Base-by-base conservation (phyloP, 106 monocot species). In the Dioscorea dumetorum region DNA sequence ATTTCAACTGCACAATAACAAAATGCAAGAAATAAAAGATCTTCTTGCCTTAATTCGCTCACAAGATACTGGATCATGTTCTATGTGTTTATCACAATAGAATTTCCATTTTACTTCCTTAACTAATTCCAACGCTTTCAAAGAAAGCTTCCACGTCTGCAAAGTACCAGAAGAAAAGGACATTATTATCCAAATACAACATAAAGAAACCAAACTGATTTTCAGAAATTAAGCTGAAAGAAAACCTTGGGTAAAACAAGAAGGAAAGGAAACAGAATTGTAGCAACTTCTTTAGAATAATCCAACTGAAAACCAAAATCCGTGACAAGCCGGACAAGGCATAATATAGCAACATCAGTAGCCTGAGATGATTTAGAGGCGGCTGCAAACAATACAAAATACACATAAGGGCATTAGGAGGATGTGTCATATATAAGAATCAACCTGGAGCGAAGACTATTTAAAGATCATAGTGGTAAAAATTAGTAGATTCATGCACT, bases 221-320 rank as follows among this genome's bases (percentile, higher is more conserved):
- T 32, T 16, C 6, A 33, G 17, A 63, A 22, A 23, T 10, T 10
- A 41, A 41, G 41, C 1, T 2, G 59, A 66, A 53, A 53, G 0
- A 35, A 58, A 53, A 93, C 88, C 93, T 86, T 88, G 15, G 83
- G 79, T 14, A 69, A 79, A 83, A 89, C 72, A 77, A 93, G 66
- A 75, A 93, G 89, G 20, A 89, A 69, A 73, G 83, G 86, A 67
- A 93, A 93, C 34, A 93, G 72, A 35, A 77, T 78, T 28, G 52
- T 63, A 52, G 89, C 88, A 62, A 93, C 67, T 72, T 93, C 93
- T 32, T 72, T 85, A 21, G 75, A 64, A 81, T 74, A 72, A 63
- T 71, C 77, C 20, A 56, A 22, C 12, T 86, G 67, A 18, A 59
- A 69, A 22, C 67, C 61, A 53, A 73, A 69, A 58, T 89, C 76